A percentile compares a stretch with the other conserved stretches of the same genome.
Evolutionary conservation across 2,329 filamentous ascomycete species (phyloP).

Genomic region (Colletotrichum eleusines): DNA sequence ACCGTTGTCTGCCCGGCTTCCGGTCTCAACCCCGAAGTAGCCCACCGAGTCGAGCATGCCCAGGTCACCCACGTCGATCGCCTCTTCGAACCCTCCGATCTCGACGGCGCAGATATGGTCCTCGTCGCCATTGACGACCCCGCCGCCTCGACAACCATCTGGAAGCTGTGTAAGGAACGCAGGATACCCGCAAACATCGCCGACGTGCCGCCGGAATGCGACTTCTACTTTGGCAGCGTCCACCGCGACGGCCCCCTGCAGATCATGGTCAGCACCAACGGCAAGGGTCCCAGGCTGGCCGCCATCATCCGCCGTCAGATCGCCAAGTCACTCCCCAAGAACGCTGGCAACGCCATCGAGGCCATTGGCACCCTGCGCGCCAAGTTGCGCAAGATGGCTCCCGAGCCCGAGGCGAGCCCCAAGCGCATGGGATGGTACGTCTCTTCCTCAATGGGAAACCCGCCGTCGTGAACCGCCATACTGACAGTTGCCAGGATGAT

Average conservation of each 20-base stretch:
- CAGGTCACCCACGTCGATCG: slow-evolving; percentile 87
- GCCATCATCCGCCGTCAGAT: slow-evolving; percentile 88
- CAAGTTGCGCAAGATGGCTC: slow-evolving; percentile 83
- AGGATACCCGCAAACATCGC: slow-evolving; percentile 94
- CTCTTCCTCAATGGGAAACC: background rate
- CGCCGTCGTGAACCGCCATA: too few species aligned
- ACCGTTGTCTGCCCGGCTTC: slow-evolving; percentile 84
- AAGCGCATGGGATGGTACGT: slow-evolving; percentile 91
- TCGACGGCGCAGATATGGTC: slow-evolving; percentile 87
- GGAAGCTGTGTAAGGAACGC: slow-evolving; percentile 90
- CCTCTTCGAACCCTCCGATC: slow-evolving; percentile 86
- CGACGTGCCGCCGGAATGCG: slow-evolving; percentile 95
- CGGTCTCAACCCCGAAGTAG: slow-evolving; percentile 90
- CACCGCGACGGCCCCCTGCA: slow-evolving; percentile 95
- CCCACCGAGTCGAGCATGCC: slow-evolving; percentile 78
- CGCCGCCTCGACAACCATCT: slow-evolving; percentile 88
- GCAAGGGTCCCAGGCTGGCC: slow-evolving; percentile 91
- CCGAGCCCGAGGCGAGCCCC: slow-evolving; percentile 77
- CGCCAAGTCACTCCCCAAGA: slow-evolving; percentile 78
- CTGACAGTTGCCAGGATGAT: slow-evolving; percentile 77
- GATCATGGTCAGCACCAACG: slow-evolving; percentile 99
- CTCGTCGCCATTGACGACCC: slow-evolving; percentile 94
- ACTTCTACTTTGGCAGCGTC: slow-evolving; percentile 98
- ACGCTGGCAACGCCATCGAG: slow-evolving; percentile 87
- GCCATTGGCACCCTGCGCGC: slow-evolving; percentile 84